phyloP scores from a whole-genome alignment of 352 stramenopile species.

The Phytophthora uliginosa region DNA sequence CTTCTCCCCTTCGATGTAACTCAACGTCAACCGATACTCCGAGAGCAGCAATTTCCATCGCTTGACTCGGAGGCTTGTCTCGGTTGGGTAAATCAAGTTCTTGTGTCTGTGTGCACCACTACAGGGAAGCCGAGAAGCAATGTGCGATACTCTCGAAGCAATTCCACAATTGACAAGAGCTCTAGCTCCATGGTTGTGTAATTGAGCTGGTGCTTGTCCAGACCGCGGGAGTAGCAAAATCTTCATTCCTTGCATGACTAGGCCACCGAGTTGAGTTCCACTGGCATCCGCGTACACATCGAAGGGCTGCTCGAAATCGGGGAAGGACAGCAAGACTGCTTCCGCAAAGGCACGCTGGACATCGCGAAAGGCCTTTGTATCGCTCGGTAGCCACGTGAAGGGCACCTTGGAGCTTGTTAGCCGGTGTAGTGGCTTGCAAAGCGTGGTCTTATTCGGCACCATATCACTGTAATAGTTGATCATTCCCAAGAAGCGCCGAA shows the following conservation, averaged over 20 bases:
- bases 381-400: conserved; percentile 7
- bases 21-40: background rate
- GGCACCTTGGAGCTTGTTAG: conserved; percentile 8
- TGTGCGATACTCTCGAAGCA: background rate
- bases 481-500: conserved; percentile 16
- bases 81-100: conserved; percentile 11
- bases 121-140: background rate
- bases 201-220: conserved; percentile 8
- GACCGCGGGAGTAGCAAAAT: background rate
- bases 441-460: conserved; percentile 8
- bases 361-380: background rate
- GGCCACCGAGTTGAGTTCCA: conserved; percentile 3
- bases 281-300: conserved; percentile 8
- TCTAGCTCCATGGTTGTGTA: conserved; percentile 2
- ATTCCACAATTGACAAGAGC: background rate
- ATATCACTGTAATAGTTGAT: conserved; percentile 27
- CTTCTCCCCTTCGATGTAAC: background rate
- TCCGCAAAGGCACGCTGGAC: conserved; percentile 1
- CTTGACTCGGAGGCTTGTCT: background rate
- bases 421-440: conserved; percentile 5
- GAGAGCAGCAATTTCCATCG: background rate
- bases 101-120: background rate
- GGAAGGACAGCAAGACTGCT: background rate
- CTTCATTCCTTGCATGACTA: conserved; percentile 9
- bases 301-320: conserved; percentile 9